Evolutionary conservation across 129 eudicot genomes (phyloP).

Genomic region (Silybum marianum): DNA sequence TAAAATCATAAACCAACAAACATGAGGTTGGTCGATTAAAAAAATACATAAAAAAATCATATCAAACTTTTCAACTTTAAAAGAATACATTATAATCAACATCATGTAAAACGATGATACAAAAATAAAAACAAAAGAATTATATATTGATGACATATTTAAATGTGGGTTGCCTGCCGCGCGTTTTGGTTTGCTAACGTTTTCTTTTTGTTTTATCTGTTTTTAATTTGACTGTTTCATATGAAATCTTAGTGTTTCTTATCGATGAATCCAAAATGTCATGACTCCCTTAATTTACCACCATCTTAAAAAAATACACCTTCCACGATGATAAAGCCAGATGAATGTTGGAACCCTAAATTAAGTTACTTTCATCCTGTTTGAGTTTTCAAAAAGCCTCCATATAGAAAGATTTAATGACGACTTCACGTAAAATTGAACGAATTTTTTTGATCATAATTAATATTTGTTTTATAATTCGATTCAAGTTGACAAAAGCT

Average conservation of each 20-base stretch:
- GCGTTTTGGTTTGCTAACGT: not conserved
- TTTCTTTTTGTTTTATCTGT: not conserved
- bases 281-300: too few species aligned
- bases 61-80: not conserved
- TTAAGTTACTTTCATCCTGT: not conserved
- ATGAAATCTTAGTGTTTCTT: not conserved
- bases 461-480: not conserved
- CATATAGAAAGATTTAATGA: not conserved
- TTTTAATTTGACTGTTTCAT: not conserved
- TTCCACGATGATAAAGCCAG: not conserved
- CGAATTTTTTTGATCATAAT: not conserved
- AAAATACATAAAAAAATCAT: not conserved
- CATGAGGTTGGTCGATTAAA: not conserved
- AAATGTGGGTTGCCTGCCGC: not conserved
- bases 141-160: not conserved
- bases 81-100: conserved; percentile 8
- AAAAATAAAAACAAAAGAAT: not conserved
- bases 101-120: conserved; percentile 5
- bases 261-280: conserved; percentile 5
- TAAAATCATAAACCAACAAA: conserved; percentile 7
- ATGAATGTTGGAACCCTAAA: not conserved
- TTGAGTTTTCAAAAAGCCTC: too few species aligned
- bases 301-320: not conserved
- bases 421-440: too few species aligned
- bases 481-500: not conserved